phyloP scores from a whole-genome alignment of 2,329 filamentous ascomycete genomes.

The Botrytis cinerea region DNA sequence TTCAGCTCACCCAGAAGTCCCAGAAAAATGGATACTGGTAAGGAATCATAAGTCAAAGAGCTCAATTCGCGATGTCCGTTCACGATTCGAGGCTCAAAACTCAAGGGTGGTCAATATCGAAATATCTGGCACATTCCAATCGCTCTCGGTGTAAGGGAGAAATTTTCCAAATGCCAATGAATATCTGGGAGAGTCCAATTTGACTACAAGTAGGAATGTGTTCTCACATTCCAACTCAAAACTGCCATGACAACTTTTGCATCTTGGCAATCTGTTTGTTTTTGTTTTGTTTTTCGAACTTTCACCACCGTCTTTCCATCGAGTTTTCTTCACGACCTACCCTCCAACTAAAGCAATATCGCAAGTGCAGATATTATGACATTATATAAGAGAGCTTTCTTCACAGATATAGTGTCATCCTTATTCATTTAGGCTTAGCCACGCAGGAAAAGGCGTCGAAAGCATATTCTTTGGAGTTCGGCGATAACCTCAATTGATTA shows the following conservation, averaged over 20 bases:
- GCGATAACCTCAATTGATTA: neutral
- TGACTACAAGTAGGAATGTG: neutral
- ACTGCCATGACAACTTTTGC: neutral
- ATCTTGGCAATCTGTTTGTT: conserved; percentile 9
- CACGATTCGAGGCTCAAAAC: too few relatives aligned
- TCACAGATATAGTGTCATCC: neutral
- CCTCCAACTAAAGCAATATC: neutral
- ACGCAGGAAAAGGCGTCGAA: neutral
- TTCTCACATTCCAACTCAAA: neutral
- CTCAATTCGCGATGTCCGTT: too few relatives aligned
- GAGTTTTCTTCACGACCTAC: neutral
- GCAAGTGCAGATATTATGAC: conserved; percentile 17
- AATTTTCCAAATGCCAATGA: conserved; percentile 6
- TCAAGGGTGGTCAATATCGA: neutral
- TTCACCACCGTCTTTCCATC: neutral
- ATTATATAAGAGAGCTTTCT: neutral
- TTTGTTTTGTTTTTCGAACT: neutral
- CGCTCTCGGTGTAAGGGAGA: neutral
- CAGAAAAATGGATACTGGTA: too few relatives aligned
- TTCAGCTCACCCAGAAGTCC: too few relatives aligned
- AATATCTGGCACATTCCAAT: conserved; percentile 1
- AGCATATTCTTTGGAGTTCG: neutral
- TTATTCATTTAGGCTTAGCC: neutral
- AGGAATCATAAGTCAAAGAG: too few relatives aligned
- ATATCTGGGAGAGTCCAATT: neutral